Evolutionary conservation across 257 asterid species (phyloP).

Genomic region (Nicotiana obtusifolia): DNA sequence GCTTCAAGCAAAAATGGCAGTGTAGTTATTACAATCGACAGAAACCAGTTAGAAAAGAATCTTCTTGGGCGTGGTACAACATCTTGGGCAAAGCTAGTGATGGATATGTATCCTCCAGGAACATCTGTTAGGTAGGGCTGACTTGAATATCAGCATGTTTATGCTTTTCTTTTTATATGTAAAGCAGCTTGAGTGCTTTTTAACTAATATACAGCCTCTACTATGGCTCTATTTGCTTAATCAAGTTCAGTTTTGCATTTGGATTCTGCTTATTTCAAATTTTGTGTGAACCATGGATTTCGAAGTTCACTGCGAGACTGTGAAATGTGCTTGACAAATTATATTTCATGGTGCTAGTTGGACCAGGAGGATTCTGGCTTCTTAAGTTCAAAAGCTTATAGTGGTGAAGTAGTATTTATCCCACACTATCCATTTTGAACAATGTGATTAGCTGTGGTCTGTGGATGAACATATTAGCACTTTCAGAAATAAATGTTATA

Average conservation of each 20-base stretch:
- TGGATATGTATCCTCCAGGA: conserved; percentile 88
- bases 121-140: conserved; percentile 46
- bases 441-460: neutral
- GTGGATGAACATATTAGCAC: neutral
- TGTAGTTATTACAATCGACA: conserved; percentile 56
- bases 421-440: neutral
- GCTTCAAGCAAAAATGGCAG: conserved; percentile 87
- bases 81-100: conserved; percentile 85
- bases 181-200: neutral
- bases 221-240: no score
- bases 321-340: neutral
- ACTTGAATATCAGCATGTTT: neutral
- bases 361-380: neutral
- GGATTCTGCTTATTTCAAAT: no score
- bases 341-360: neutral
- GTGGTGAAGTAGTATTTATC: neutral
- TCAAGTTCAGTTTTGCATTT: no score
- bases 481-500: neutral
- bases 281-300: no score
- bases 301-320: neutral
- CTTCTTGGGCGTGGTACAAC: conserved; percentile 49
- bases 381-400: neutral
- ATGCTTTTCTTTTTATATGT: neutral
- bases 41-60: conserved; percentile 37
- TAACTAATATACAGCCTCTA: neutral